phyloP scores from a whole-genome alignment of 768 basidiomycete genomes.

The Tulasnella sp. region DNA sequence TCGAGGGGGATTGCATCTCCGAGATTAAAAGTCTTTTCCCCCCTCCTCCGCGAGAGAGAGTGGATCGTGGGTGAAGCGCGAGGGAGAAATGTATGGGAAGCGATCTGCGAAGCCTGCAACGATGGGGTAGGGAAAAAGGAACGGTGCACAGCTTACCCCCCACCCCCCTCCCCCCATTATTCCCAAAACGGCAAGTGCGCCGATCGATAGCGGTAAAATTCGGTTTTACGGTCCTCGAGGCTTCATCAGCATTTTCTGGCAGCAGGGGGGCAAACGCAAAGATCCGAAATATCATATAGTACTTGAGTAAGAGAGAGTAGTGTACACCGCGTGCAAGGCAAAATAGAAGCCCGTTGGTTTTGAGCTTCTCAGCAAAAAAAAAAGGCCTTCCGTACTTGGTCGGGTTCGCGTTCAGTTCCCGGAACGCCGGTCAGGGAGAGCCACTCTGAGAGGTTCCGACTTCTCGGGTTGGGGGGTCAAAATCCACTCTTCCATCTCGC shows the following conservation, averaged over 20 bases:
- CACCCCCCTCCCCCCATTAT: not conserved
- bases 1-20: not conserved
- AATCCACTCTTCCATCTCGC: not conserved
- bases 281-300: not conserved
- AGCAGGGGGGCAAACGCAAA: not conserved
- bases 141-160: too few species aligned
- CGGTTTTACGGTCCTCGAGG: not conserved
- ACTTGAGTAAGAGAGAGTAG: too few species aligned
- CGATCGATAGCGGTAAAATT: not conserved
- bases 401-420: not conserved
- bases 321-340: not conserved
- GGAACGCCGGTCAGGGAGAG: not conserved
- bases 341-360: not conserved
- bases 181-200: not conserved
- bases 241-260: not conserved
- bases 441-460: not conserved
- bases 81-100: not conserved
- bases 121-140: not conserved
- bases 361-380: not conserved
- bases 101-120: not conserved
- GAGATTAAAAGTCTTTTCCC: constrained; percentile 1
- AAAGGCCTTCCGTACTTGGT: not conserved
- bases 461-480: not conserved
- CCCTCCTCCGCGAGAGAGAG: too few species aligned
- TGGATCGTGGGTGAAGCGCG: not conserved